A percentile compares a stretch with the other conserved stretches of the same genome.
phyloP scores from a whole-genome alignment of 495 filamentous ascomycete species.

The Lasiosphaeria ovina region DNA sequence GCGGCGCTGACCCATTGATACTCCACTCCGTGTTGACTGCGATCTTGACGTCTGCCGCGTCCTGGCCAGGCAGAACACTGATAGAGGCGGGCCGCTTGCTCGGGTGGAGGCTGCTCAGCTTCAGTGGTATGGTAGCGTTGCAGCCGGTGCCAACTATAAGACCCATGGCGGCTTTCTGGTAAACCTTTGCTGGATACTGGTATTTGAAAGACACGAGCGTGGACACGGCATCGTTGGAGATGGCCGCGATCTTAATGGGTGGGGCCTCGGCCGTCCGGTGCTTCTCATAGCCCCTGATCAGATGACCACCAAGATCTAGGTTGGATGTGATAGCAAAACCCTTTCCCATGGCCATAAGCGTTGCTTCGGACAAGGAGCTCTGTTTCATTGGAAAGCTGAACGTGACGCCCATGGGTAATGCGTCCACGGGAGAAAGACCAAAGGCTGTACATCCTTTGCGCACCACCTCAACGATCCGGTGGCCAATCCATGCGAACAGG shows the following conservation, averaged over 20 bases:
- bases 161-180: constrained; percentile 64
- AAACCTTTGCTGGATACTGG: constrained; percentile 38
- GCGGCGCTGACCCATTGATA: constrained; percentile 68
- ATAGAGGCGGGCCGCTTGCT: constrained; percentile 53
- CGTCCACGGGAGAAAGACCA: constrained; percentile 28
- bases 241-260: constrained; percentile 66
- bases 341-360: constrained; percentile 84
- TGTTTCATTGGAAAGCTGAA: constrained; percentile 88
- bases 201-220: constrained; percentile 77
- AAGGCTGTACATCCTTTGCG: constrained; percentile 39
- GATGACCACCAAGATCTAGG: constrained; percentile 67
- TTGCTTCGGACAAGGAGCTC: constrained; percentile 69
- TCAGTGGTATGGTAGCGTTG: constrained; percentile 78
- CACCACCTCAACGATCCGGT: constrained; percentile 72
- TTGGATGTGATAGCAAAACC: constrained; percentile 75
- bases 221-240: constrained; percentile 79
- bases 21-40: constrained; percentile 87
- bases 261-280: constrained; percentile 53
- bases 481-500: constrained; percentile 77
- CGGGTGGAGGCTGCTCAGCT: constrained; percentile 59
- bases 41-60: constrained; percentile 54
- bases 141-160: constrained; percentile 81
- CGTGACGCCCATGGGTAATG: constrained; percentile 74
- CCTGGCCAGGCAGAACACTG: constrained; percentile 60
- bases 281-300: constrained; percentile 65